These are phyloP conservation scores for Penicillium sp. DNA, from an alignment of 2,329 filamentous ascomycete species.

Conservation along the genomic window DNA sequence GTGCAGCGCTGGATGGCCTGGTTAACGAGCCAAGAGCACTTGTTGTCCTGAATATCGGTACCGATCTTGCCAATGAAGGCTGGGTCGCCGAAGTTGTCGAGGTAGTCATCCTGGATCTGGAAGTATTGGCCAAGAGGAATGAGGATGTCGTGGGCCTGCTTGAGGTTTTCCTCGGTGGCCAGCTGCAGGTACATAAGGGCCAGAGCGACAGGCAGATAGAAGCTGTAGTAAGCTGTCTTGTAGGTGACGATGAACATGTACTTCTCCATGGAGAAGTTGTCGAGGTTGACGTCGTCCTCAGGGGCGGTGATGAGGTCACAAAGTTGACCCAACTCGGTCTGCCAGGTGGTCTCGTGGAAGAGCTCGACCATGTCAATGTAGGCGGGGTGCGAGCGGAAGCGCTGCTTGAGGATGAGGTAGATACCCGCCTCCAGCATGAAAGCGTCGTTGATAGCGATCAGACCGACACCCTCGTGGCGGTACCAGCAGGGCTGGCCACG, in stretches of 20 bases:
- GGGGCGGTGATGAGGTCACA: conserved; percentile 94
- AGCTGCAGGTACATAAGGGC: conserved; percentile 81
- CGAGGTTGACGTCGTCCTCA: conserved; percentile 85
- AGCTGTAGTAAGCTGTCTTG: conserved; percentile 99
- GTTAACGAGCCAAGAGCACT: conserved; percentile 98
- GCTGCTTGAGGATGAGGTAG: conserved; percentile 88
- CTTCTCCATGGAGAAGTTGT: conserved; percentile 90
- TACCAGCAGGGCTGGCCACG: conserved; percentile 97
- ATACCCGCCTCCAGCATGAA: conserved; percentile 93
- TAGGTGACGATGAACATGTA: conserved; percentile 98
- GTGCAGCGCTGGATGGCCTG: conserved; percentile 78
- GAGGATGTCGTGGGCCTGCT: conserved; percentile 84
- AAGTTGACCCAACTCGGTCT: conserved; percentile 93
- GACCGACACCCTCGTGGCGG: conserved; percentile 80
- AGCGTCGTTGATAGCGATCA: conserved; percentile 97
- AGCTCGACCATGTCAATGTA: conserved; percentile 93
- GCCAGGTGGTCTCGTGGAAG: conserved; percentile 90
- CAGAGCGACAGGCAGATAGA: conserved; percentile 94
- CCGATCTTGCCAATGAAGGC: conserved; percentile 96
- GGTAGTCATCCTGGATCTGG: conserved; percentile 97
- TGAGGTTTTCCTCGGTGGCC: conserved; percentile 83
- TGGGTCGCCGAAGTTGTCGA: conserved; percentile 94
- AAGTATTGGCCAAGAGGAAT: conserved; percentile 99
- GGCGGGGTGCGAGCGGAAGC: conserved; percentile 80
- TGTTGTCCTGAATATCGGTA: conserved; percentile 99